Conservation (phyloP, 257 asterid species). For the Ophiorrhiza pumila region DNA sequence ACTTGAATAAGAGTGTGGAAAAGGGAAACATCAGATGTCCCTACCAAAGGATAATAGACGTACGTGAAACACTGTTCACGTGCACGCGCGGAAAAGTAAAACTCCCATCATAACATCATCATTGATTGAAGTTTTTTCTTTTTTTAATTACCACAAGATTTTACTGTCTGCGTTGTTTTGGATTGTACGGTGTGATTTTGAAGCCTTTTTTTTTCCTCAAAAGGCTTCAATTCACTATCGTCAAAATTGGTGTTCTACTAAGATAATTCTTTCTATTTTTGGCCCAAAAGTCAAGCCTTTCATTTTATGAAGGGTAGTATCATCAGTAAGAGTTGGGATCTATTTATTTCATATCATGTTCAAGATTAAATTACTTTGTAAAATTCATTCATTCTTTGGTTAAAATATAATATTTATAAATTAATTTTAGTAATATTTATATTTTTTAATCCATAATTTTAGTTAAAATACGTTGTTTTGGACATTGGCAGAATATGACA, state of each 20-base stretch:
- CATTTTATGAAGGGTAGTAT: no score
- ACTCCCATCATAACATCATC: constrained; percentile 41
- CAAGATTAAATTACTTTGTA: no score
- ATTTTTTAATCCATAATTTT: no score
- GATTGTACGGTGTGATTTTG: constrained; percentile 11
- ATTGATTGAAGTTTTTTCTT: constrained; percentile 15
- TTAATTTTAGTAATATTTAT: no score
- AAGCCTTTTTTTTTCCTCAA: background rate
- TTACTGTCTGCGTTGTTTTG: background rate
- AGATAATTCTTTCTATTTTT: no score
- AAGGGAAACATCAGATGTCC: background rate
- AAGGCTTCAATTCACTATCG: constrained; percentile 19
- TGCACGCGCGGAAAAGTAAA: constrained; percentile 32
- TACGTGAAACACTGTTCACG: constrained; percentile 29
- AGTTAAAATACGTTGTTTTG: no score
- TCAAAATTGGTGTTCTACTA: constrained; percentile 8
- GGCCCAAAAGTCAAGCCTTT: no score
- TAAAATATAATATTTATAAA: no score
- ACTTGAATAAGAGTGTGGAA: background rate
- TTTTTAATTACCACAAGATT: constrained; percentile 17
- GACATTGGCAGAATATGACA: no score
- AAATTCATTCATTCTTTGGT: no score
- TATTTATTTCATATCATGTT: no score
- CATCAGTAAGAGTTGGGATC: no score
- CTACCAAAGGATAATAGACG: constrained; percentile 20